Base-by-base conservation (phyloP, 768 basidiomycete genomes). In the Kondoa malvinella region DNA sequence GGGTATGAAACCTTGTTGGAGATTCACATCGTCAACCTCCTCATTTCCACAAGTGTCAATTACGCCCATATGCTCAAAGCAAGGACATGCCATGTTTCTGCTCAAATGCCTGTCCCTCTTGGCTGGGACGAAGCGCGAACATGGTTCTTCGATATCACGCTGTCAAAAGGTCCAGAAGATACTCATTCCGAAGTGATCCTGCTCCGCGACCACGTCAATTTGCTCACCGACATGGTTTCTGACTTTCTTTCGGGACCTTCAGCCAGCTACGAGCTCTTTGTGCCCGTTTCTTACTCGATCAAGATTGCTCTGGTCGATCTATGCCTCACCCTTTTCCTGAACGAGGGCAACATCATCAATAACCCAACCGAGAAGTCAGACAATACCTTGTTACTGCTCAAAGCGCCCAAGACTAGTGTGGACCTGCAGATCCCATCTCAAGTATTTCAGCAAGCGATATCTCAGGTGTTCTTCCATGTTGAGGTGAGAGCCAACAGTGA, bases 261-360 rank as follows among this genome's bases (percentile, higher is more conserved):
- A 0, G 84, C 82, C 34, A 86, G 90, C 74, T 88, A 86, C 75
- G 80, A 86, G 70, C 85, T 85, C 59, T 97, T 92, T 76, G 81
- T 91, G 26, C 92, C 94, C 0, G 89, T 83, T 76, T 74, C 84
- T 4, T 97, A 97, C 77, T 76, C 76, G 17, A 77, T 92, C 71
- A 80, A 86, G 62, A 71, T 95, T 61, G 81, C 84, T 67, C 76
- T 96, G 68, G 81, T 85, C 74, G 84, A 89, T 73, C 92, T 85
- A 77, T 82, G 83, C 68, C 75, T 94, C 63, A 86, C 87, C 72
- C 75, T 88, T 29, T 92, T 89, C 74, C 84, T 88, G 64, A 97
- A 97, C 74, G 94, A 97, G 76, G 33, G 91, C 74, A 97, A 97
- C 74, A 89, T 97, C 74, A 88, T 97, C 63, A 90, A 95, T 79